A percentile compares a stretch with the other conserved stretches of the same genome.
Conservation (phyloP, 768 basidiomycete species). For the Pleurotus salmoneostramineus region DNA sequence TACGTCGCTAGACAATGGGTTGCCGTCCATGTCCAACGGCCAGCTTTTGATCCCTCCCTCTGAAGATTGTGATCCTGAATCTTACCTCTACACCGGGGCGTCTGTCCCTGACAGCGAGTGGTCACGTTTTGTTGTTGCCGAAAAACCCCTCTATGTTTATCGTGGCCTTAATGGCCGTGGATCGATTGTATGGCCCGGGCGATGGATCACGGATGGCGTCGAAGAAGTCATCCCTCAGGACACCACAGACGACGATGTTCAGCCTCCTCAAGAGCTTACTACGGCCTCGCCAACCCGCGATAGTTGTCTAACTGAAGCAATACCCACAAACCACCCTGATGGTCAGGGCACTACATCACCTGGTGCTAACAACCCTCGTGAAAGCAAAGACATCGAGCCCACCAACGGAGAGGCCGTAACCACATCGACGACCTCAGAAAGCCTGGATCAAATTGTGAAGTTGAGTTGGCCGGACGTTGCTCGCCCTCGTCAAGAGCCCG, state of each 20-base stretch:
- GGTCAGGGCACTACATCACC: too few relatives aligned
- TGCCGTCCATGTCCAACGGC: neutral
- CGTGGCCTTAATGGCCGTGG: conserved; percentile 15
- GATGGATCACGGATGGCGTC: neutral
- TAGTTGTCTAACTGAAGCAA: neutral
- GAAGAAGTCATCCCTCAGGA: too few relatives aligned
- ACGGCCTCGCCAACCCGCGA: neutral
- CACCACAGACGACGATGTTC: too few relatives aligned
- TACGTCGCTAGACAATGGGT: neutral
- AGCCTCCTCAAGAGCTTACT: too few relatives aligned
- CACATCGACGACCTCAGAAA: neutral
- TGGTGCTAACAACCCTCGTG: too few relatives aligned
- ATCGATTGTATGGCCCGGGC: conserved; percentile 11
- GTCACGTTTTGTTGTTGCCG: neutral
- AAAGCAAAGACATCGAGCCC: too few relatives aligned
- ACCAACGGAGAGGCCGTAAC: neutral
- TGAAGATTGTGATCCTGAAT: neutral
- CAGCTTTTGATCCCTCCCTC: neutral
- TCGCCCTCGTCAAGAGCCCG: conserved; percentile 9
- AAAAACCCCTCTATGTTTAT: conserved; percentile 7
- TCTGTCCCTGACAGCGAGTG: neutral
- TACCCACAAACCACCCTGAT: too few relatives aligned
- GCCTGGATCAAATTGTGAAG: conserved; percentile 9
- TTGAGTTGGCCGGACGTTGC: conserved; percentile 11
- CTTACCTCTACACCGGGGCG: neutral